phyloP scores from a whole-genome alignment of 768 basidiomycete species.

The Mycena olivaceomarginata region DNA sequence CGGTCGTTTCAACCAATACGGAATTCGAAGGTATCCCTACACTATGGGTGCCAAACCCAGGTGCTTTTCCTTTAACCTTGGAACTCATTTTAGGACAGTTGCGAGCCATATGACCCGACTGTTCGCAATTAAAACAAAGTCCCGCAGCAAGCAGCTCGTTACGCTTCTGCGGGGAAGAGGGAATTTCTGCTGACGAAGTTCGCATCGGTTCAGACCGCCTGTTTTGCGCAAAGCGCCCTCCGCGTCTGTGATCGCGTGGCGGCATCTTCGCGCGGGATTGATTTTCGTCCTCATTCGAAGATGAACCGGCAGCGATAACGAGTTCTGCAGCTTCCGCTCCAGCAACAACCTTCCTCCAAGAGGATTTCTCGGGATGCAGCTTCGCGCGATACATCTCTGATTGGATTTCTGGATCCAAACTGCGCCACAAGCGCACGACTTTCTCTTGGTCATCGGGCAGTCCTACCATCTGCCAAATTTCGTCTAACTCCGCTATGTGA shows the following conservation, averaged over 20 bases:
- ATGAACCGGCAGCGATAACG: not conserved
- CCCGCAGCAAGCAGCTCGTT: not conserved
- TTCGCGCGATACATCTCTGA: constrained; percentile 51
- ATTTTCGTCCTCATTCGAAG: too few species aligned
- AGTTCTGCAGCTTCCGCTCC: constrained; percentile 54
- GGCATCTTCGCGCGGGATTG: too few species aligned
- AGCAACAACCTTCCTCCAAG: constrained; percentile 49
- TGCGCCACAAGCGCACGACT: constrained; percentile 58
- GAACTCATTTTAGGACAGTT: not conserved
- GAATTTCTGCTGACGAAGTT: too few species aligned
- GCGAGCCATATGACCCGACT: not conserved
- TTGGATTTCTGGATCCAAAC: constrained; percentile 51
- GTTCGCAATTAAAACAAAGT: not conserved
- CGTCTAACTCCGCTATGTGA: constrained; percentile 55
- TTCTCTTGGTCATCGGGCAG: constrained; percentile 47
- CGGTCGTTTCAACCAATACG: not conserved
- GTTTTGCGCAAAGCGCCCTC: too few species aligned
- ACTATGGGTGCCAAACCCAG: not conserved
- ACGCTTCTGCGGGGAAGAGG: not conserved
- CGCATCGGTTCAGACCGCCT: too few species aligned
- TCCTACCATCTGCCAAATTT: constrained; percentile 54
- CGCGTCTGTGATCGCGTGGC: too few species aligned
- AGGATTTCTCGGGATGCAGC: constrained; percentile 50
- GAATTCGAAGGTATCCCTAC: not conserved
- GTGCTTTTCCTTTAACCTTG: not conserved